A percentile compares a stretch with the other conserved stretches of the same genome.
Conservation (phyloP, 371 early-diverging fungal genomes). For the Actinomucor elegans region DNA sequence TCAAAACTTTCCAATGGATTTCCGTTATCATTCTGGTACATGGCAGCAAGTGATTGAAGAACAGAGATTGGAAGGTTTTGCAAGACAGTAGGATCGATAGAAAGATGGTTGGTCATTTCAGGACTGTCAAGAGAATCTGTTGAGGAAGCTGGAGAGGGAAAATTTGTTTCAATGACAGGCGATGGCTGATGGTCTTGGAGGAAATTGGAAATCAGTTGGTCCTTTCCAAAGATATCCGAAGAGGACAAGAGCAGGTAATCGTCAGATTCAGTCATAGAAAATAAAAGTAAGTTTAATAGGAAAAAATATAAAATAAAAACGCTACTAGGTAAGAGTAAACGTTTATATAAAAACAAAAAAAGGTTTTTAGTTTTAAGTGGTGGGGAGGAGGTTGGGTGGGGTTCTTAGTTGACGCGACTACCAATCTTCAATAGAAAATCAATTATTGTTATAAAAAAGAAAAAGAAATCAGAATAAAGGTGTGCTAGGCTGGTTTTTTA, state of each 20-base stretch:
- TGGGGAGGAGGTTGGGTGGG: background rate
- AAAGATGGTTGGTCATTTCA: conserved; percentile 1
- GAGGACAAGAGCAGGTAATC: conserved; percentile 27
- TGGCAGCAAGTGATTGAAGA: conserved; percentile 27
- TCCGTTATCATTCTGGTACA: conserved; percentile 22
- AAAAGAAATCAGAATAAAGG: background rate
- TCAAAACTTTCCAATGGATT: conserved; percentile 26
- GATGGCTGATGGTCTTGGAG: conserved; percentile 20
- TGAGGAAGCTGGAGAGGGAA: conserved; percentile 33
- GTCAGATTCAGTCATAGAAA: conserved; percentile 24
- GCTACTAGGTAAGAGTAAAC: conserved; percentile 8
- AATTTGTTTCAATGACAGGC: conserved; percentile 20
- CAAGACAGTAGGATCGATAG: conserved; percentile 29
- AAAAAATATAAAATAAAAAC: conserved; percentile 27
- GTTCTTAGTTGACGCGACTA: background rate
- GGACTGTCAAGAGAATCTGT: conserved; percentile 28
- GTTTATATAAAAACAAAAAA: conserved; percentile 26
- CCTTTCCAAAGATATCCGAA: conserved; percentile 26
- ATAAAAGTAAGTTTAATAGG: background rate
- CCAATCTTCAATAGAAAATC: conserved; percentile 7
- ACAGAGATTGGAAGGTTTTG: conserved; percentile 34
- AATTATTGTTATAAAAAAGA: background rate
- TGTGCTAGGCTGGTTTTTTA: too few species aligned
- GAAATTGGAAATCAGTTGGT: conserved; percentile 24
- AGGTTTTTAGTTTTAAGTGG: conserved; percentile 19